These are phyloP conservation scores for Diaporthe citri DNA, from an alignment of 2,329 filamentous ascomycete species.

Conservation along the genomic window DNA sequence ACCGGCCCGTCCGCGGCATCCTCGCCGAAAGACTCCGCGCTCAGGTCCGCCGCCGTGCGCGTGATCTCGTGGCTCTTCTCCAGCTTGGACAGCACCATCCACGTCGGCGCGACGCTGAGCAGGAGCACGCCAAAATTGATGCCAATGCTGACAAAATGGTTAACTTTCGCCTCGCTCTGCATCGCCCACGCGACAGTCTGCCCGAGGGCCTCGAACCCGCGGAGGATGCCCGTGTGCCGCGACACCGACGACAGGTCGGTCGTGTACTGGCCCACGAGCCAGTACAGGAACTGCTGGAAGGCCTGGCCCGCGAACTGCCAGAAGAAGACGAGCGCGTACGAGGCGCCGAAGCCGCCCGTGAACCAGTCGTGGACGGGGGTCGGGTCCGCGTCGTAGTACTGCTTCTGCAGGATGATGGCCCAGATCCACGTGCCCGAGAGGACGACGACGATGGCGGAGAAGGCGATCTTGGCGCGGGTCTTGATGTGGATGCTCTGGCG, in stretches of 20 bases:
- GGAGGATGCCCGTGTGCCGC: constrained; percentile 48
- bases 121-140: constrained; percentile 49
- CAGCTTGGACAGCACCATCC: constrained; percentile 49
- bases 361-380: constrained; percentile 51
- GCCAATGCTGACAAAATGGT: constrained; percentile 50
- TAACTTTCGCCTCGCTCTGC: constrained; percentile 49
- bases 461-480: constrained; percentile 46
- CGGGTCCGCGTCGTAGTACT: constrained; percentile 46
- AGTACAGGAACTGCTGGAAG: constrained; percentile 51
- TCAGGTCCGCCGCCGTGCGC: constrained; percentile 4
- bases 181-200: constrained; percentile 51
- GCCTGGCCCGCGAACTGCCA: constrained; percentile 68
- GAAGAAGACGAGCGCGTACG: constrained; percentile 73
- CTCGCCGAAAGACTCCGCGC: background rate
- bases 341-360: constrained; percentile 68
- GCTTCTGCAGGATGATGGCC: constrained; percentile 48
- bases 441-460: constrained; percentile 45
- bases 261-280: constrained; percentile 50
- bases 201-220: constrained; percentile 49
- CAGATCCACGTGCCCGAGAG: constrained; percentile 50
- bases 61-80: constrained; percentile 47
- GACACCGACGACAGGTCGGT: constrained; percentile 49
- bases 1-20: background rate
- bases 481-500: constrained; percentile 47
- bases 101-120: constrained; percentile 47